phyloP scores from a whole-genome alignment of 2,329 filamentous ascomycete genomes.

The Aspergillus sojae region DNA sequence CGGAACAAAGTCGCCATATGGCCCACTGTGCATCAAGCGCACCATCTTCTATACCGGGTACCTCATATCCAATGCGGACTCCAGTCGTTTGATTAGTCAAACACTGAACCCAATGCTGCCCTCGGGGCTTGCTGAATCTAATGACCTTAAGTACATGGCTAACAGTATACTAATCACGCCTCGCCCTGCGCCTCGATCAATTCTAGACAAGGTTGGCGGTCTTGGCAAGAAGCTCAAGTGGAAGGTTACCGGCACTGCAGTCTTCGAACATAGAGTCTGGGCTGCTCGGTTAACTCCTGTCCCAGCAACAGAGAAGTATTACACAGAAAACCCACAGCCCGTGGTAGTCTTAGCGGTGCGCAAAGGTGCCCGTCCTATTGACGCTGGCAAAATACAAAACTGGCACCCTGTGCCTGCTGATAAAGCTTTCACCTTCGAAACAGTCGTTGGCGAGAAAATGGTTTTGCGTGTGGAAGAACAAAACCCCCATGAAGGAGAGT shows the following conservation, averaged over 20 bases:
- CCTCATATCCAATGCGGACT: slow-evolving; percentile 73
- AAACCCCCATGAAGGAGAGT: slow-evolving; percentile 62
- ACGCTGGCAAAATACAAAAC: slow-evolving; percentile 77
- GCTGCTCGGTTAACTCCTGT: slow-evolving; percentile 78
- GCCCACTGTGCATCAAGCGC: slow-evolving; percentile 73
- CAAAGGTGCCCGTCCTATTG: slow-evolving; percentile 73
- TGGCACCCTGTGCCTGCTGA: slow-evolving; percentile 78
- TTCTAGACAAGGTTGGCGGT: slow-evolving; percentile 83
- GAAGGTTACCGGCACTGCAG: slow-evolving; percentile 77
- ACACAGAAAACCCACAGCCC: slow-evolving; percentile 78
- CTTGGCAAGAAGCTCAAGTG: slow-evolving; percentile 81
- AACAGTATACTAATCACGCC: slow-evolving; percentile 91
- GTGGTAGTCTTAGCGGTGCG: slow-evolving; percentile 81
- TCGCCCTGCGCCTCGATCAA: slow-evolving; percentile 69
- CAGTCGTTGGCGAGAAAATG: slow-evolving; percentile 82
- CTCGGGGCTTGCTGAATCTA: slow-evolving; percentile 59
- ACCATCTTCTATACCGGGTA: slow-evolving; percentile 92
- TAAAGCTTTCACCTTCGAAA: slow-evolving; percentile 76
- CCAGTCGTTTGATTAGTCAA: slow-evolving; percentile 66
- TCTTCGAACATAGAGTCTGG: slow-evolving; percentile 81
- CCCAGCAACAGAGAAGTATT: slow-evolving; percentile 65
- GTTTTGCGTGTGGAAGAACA: slow-evolving; percentile 79
- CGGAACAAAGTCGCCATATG: slow-evolving; percentile 45
- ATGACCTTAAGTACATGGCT: slow-evolving; percentile 77
- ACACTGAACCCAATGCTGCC: slow-evolving; percentile 66